Conservation (phyloP, 805 yeast species). For the Kurtzmaniella cleridarum region DNA sequence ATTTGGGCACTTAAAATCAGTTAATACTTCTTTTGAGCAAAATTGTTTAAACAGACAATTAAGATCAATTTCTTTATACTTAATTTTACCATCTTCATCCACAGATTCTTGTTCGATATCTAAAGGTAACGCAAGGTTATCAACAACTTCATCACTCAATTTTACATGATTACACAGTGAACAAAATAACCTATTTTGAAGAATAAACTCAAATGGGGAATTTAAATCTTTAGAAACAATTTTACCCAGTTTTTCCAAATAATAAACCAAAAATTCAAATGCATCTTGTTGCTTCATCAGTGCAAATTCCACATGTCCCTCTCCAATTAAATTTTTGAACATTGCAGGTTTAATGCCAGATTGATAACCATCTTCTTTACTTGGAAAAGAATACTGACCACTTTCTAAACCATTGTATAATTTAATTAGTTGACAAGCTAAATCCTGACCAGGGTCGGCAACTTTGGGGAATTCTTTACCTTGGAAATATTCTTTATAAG, state of each 20-base stretch:
- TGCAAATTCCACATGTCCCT: slow-evolving; percentile 73
- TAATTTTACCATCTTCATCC: slow-evolving; percentile 41
- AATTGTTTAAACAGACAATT: slow-evolving; percentile 42
- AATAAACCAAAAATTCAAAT: slow-evolving; percentile 73
- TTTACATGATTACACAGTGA: slow-evolving; percentile 55
- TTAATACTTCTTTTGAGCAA: slow-evolving; percentile 49
- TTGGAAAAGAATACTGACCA: slow-evolving; percentile 65
- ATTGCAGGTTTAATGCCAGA: slow-evolving; percentile 71
- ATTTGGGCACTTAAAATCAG: slow-evolving; percentile 52
- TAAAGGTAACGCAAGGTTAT: slow-evolving; percentile 60
- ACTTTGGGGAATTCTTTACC: slow-evolving; percentile 21
- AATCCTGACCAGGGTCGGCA: slow-evolving; percentile 54
- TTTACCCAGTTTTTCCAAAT: slow-evolving; percentile 58
- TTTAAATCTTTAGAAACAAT: slow-evolving; percentile 42
- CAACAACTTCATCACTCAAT: slow-evolving; percentile 50
- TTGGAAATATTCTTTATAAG: slow-evolving; percentile 36
- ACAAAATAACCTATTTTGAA: slow-evolving; percentile 61
- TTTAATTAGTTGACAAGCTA: slow-evolving; percentile 73
- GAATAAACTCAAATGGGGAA: slow-evolving; percentile 56
- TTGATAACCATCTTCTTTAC: slow-evolving; percentile 52
- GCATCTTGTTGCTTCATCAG: slow-evolving; percentile 95
- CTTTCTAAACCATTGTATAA: slow-evolving; percentile 72
- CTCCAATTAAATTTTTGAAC: slow-evolving; percentile 73
- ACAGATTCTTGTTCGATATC: slow-evolving; percentile 31
- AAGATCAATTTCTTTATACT: slow-evolving; percentile 48